Conservation (phyloP, 2,329 filamentous ascomycete genomes). For the Clonostachys byssicola region DNA sequence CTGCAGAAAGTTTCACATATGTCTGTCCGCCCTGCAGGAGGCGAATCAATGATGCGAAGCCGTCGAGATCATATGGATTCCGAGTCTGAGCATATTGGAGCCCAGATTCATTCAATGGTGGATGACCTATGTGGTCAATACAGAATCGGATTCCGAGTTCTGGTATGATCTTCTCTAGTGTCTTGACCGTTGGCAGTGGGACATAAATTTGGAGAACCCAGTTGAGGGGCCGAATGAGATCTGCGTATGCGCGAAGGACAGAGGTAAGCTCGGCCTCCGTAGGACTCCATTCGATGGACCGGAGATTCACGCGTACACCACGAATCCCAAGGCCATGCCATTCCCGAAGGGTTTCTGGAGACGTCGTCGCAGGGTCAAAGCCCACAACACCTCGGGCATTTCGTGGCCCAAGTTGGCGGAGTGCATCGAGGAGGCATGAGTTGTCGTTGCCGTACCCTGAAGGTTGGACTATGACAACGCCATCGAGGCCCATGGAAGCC, state of each 20-base stretch:
- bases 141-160: constrained; percentile 13
- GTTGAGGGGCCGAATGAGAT: constrained; percentile 12
- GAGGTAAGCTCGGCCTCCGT: not conserved
- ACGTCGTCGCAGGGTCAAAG: not conserved
- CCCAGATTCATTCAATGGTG: not conserved
- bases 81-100: too few relatives aligned
- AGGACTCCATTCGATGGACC: too few relatives aligned
- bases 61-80: not conserved
- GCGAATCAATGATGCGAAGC: constrained; percentile 8
- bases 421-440: constrained; percentile 18
- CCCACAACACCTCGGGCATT: constrained; percentile 14
- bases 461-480: constrained; percentile 17
- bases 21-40: constrained; percentile 8
- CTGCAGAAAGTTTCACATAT: constrained; percentile 17
- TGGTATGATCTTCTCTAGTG: constrained; percentile 12
- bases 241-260: constrained; percentile 11
- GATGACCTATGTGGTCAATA: constrained; percentile 17
- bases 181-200: constrained; percentile 10
- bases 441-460: constrained; percentile 23
- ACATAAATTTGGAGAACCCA: constrained; percentile 24
- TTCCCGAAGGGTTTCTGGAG: not conserved
- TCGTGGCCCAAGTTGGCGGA: constrained; percentile 10
- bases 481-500: constrained; percentile 11
- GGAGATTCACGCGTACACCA: not conserved
- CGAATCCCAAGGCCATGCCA: not conserved